A percentile compares a stretch with the other conserved stretches of the same genome.
Evolutionary conservation across 495 filamentous ascomycete species (phyloP).

Genomic region (Aspergillus affinis): DNA sequence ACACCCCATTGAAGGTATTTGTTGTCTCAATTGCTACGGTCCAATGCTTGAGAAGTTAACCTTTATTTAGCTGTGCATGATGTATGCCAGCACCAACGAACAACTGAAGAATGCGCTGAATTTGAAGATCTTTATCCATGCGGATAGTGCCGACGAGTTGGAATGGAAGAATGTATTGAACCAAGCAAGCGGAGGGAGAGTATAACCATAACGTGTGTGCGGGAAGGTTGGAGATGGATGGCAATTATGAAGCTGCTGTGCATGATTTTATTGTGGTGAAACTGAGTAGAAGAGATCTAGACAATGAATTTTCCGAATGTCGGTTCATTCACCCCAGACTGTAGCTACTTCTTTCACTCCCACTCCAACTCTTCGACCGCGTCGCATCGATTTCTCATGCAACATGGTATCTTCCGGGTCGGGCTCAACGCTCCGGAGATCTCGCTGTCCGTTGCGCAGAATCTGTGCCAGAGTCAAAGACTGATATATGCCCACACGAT

Average conservation of each 20-base stretch:
- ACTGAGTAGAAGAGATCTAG: not conserved
- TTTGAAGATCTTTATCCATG: slow-evolving; percentile 72
- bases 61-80: slow-evolving; percentile 54
- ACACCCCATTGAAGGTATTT: slow-evolving; percentile 3
- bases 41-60: slow-evolving; percentile 3
- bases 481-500: not conserved
- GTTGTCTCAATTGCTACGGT: not conserved
- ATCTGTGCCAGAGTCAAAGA: not conserved
- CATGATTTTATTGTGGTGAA: not conserved
- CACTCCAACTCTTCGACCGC: too few species aligned
- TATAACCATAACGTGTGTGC: not conserved
- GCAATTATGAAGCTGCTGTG: too few species aligned
- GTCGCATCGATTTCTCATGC: too few species aligned
- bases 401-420: too few species aligned
- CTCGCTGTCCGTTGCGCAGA: not conserved
- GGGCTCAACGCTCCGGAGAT: not conserved
- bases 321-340: not conserved
- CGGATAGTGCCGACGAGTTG: slow-evolving; percentile 78
- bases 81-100: slow-evolving; percentile 87
- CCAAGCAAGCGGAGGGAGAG: slow-evolving; percentile 65
- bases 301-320: not conserved
- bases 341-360: not conserved
- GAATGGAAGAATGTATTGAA: slow-evolving; percentile 67
- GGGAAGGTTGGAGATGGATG: too few species aligned
- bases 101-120: slow-evolving; percentile 73